Base-by-base conservation (phyloP, 371 early-diverging fungal genomes). In the Mortierella polycephala region DNA sequence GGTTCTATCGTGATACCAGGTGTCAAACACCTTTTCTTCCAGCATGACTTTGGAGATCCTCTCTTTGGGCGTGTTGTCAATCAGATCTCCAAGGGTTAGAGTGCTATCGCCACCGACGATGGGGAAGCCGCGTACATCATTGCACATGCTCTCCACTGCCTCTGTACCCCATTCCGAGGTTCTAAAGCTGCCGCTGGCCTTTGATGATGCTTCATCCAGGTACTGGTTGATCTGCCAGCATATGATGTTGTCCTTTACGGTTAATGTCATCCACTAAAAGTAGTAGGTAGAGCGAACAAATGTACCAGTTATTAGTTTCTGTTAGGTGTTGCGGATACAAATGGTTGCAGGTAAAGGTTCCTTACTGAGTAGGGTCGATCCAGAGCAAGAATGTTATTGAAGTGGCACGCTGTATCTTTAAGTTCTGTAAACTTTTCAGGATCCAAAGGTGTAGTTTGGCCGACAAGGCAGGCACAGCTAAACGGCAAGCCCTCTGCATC, bases 161-260 rank as follows among this genome's bases (percentile, higher is more conserved):
- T 69, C 74, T 1, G 64, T 40, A n/a, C 74, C 69, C 74, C 74
- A 74, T 8, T 74, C 69, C 7, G 69, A 69, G 54, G 51, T 56
- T 18, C 74, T 45, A 62, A 74, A 74, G 16, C 53, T 57, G 30
- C 67, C 73, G 20, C 67, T 55, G n/a, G 30, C 21, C 40, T 64
- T 52, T 4, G 44, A 42, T 0, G 61, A 41, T 13, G 56, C 59
- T 0, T 55, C 49, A 37, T 61, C 52, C 20, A 71, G 40, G 39
- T 67, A 62, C 41, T 61, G 57, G 8, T 61, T 18, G 0, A 74
- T 68, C 41, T 45, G 59, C 68, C 68, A 74, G 20, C 62, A 62
- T 2, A 68, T 30, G 5, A 41, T 41, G 18, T 57, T 61, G 12
- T 23, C 21, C 7, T n/a, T 60, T 3, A 42, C 62, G 4, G 60